Conservation (phyloP, 2,329 filamentous ascomycete genomes). For the Hymenoscyphus salicellus region DNA sequence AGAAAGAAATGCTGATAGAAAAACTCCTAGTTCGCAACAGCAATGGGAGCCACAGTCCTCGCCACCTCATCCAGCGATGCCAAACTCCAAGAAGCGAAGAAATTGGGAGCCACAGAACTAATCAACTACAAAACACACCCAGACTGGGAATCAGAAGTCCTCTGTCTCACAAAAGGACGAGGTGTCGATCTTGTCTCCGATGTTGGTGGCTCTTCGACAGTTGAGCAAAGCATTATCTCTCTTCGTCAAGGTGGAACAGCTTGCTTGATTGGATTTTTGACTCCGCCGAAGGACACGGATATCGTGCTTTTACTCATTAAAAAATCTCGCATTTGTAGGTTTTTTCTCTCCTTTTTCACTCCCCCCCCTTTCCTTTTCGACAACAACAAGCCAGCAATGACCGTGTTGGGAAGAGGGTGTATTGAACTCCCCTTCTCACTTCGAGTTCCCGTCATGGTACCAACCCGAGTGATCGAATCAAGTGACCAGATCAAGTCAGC, state of each 20-base stretch:
- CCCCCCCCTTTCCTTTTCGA: no score
- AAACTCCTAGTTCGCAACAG: conserved; percentile 41
- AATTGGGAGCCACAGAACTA: conserved; percentile 55
- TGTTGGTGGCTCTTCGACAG: conserved; percentile 52
- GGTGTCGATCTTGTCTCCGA: conserved; percentile 43
- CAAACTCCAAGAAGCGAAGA: conserved; percentile 51
- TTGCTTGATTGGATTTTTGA: conserved; percentile 15
- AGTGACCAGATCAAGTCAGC: no score
- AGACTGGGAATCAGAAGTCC: conserved; percentile 43
- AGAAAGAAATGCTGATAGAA: not conserved
- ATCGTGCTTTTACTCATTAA: not conserved
- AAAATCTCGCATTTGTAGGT: not conserved
- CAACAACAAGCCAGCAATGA: no score
- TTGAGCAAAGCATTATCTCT: conserved; percentile 53
- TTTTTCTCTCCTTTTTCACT: not conserved
- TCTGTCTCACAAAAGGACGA: conserved; percentile 33
- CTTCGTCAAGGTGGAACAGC: conserved; percentile 41
- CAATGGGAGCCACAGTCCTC: conserved; percentile 52
- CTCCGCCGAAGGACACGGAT: not conserved
- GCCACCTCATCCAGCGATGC: conserved; percentile 56
- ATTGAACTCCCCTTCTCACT: not conserved
- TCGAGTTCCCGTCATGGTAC: no score
- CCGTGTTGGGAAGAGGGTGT: no score
- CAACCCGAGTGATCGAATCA: no score
- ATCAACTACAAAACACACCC: conserved; percentile 58